phyloP scores from a whole-genome alignment of 495 filamentous ascomycete species.

The Penicillium antarcticum region DNA sequence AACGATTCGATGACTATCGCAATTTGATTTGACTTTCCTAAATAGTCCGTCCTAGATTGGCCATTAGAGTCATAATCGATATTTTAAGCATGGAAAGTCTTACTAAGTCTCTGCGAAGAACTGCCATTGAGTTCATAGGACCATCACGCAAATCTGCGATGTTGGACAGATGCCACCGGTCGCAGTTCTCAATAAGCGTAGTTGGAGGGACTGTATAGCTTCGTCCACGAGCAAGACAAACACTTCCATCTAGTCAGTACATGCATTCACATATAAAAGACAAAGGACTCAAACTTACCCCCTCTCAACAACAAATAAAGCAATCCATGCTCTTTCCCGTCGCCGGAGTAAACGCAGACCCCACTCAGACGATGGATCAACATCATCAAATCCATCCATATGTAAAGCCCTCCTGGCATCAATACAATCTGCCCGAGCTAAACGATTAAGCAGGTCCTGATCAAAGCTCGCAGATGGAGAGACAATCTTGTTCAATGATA shows the following conservation, averaged over 20 bases:
- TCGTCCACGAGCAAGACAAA: constrained; percentile 66
- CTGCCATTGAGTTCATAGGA: constrained; percentile 64
- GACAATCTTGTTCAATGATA: constrained; percentile 67
- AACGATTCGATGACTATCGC: constrained; percentile 53
- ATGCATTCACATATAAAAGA: not conserved
- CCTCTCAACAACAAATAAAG: constrained; percentile 69
- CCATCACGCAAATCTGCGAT: constrained; percentile 66
- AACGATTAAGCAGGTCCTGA: constrained; percentile 41
- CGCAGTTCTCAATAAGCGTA: constrained; percentile 60
- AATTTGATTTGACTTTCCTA: constrained; percentile 55
- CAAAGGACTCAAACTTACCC: constrained; percentile 40
- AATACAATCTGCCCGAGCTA: constrained; percentile 63
- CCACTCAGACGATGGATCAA: constrained; percentile 56
- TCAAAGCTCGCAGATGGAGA: constrained; percentile 51
- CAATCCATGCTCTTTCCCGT: constrained; percentile 67
- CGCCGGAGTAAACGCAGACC: constrained; percentile 59
- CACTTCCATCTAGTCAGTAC: constrained; percentile 36
- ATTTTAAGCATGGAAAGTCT: constrained; percentile 7
- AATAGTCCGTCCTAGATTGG: constrained; percentile 55
- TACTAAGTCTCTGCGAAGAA: constrained; percentile 64
- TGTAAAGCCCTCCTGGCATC: constrained; percentile 59
- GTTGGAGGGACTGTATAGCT: constrained; percentile 65
- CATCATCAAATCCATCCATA: constrained; percentile 63
- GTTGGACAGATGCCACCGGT: constrained; percentile 61
- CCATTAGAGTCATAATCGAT: not conserved